These are phyloP conservation scores for Gentiana dahurica DNA, from an alignment of 257 asterid genomes.

Conservation along the genomic window DNA sequence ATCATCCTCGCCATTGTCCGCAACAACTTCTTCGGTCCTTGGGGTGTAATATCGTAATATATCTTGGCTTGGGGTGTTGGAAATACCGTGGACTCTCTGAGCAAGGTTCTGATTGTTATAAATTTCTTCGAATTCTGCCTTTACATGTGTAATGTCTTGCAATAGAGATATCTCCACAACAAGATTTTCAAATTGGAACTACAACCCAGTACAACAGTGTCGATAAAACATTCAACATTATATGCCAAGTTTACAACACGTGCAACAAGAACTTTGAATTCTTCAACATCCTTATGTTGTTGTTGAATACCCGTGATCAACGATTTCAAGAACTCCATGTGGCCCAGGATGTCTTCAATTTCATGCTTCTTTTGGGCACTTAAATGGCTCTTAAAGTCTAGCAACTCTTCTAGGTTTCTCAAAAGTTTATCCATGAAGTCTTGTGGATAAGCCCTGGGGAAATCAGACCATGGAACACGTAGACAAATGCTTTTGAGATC, in stretches of 20 bases:
- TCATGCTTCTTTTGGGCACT: not conserved
- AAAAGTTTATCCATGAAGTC: slow-evolving; percentile 1
- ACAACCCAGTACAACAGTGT: slow-evolving; percentile 1
- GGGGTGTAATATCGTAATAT: not conserved
- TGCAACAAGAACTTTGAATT: not conserved
- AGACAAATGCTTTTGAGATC: not conserved
- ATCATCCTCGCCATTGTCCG: not conserved
- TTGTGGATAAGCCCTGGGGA: not conserved
- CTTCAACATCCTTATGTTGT: not conserved
- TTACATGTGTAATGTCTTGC: not conserved
- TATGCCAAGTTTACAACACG: slow-evolving; percentile 1
- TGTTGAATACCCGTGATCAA: not conserved
- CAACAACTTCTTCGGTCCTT: not conserved
- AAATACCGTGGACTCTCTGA: not conserved
- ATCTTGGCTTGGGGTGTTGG: not conserved
- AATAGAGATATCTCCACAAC: slow-evolving; percentile 4
- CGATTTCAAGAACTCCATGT: not conserved
- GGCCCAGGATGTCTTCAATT: not conserved
- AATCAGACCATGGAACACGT: not conserved
- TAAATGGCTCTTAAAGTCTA: not conserved
- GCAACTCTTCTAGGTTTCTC: not conserved
- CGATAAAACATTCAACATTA: slow-evolving; percentile 8
- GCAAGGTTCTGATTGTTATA: not conserved
- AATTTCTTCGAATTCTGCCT: not conserved
- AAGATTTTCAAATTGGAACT: not conserved